phyloP scores from a whole-genome alignment of 805 yeast genomes.

The Tetrapisispora nanseiensis region DNA sequence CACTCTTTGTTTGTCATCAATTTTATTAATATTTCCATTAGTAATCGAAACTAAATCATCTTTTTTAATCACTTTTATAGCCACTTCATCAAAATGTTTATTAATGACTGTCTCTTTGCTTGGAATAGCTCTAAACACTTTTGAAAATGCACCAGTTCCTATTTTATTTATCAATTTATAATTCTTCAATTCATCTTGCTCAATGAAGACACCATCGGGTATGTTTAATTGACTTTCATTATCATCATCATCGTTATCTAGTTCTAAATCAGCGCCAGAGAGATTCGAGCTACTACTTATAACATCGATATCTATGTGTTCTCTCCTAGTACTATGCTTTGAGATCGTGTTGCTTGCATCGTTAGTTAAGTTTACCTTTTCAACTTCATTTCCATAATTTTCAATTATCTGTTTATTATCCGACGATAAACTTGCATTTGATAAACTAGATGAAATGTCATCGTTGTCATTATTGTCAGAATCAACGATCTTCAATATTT shows the following conservation, averaged over 20 bases:
- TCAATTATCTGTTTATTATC: not conserved
- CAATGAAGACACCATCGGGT: conserved; percentile 15
- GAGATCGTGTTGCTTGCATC: not conserved
- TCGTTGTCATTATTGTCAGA: not conserved
- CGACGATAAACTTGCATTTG: not conserved
- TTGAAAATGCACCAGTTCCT: conserved; percentile 78
- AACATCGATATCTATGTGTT: not conserved
- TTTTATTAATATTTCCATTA: conserved; percentile 6
- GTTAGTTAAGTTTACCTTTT: not conserved
- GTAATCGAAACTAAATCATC: conserved; percentile 50
- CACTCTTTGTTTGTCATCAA: conserved; percentile 2
- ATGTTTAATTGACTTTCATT: conserved; percentile 1
- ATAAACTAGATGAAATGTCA: not conserved
- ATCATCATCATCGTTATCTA: not conserved
- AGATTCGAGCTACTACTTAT: not conserved
- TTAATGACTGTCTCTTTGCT: conserved; percentile 8
- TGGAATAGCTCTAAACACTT: conserved; percentile 55
- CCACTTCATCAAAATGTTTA: conserved; percentile 29
- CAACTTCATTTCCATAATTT: not conserved
- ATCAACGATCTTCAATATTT: not conserved
- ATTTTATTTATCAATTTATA: conserved; percentile 39
- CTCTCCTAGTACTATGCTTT: not conserved
- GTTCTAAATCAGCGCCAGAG: not conserved
- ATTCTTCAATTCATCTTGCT: conserved; percentile 29
- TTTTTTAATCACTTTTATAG: conserved; percentile 56